phyloP scores from a whole-genome alignment of 75 land plant genomes.

The Pinus tabuliformis region DNA sequence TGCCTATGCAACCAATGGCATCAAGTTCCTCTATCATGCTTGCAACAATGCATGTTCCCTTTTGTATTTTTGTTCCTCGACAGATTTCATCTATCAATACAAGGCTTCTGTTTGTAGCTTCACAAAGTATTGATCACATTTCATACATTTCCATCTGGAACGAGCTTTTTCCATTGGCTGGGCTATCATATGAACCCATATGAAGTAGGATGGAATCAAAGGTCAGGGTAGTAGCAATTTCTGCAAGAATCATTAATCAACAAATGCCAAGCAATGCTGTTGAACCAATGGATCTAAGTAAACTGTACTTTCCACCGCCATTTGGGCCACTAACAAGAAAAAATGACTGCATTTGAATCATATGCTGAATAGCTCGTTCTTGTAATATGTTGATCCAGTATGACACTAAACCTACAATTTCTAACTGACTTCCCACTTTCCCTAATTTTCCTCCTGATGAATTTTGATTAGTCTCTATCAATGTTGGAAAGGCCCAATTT shows the following conservation, averaged over 20 bases:
- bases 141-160: no score
- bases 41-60: no score
- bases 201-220: constrained; percentile 91
- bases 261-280: constrained; percentile 90
- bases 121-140: no score
- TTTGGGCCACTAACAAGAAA: constrained; percentile 95
- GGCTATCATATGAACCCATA: constrained; percentile 92
- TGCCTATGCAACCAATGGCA: no score
- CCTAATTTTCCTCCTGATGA: neutral
- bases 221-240: constrained; percentile 68
- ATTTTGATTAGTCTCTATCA: constrained; percentile 20
- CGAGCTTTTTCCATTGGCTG: constrained; percentile 95
- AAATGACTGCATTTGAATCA: constrained; percentile 72
- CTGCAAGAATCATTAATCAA: constrained; percentile 94
- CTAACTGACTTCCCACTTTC: constrained; percentile 24
- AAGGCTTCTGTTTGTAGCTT: no score
- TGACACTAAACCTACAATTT: constrained; percentile 62
- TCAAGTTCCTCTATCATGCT: no score
- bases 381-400: constrained; percentile 81
- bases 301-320: constrained; percentile 98
- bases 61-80: no score
- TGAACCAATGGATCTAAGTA: constrained; percentile 92
- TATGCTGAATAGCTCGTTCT: constrained; percentile 62
- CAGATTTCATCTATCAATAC: no score
- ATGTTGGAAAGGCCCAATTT: constrained; percentile 74